Conservation (phyloP, 129 eudicot genomes). For the Ambrosia artemisiifolia region DNA sequence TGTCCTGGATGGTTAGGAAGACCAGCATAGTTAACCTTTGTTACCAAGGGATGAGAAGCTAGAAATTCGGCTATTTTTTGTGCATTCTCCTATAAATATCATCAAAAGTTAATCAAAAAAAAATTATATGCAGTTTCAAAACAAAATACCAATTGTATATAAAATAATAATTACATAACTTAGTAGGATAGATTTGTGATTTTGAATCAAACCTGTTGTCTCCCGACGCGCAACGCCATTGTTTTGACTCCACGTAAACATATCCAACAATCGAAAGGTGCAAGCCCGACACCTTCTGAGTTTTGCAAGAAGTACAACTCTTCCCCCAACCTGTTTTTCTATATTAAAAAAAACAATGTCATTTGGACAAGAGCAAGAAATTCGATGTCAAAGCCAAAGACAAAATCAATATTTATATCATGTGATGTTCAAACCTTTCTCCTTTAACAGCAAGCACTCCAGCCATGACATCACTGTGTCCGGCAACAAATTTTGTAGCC, state of each 20-base stretch:
- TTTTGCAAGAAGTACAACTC: constrained; percentile 86
- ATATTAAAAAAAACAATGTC: background rate
- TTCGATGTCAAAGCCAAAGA: too few species aligned
- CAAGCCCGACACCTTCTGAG: constrained; percentile 88
- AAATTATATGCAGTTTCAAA: too few species aligned
- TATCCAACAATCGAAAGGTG: constrained; percentile 98
- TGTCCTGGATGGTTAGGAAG: constrained; percentile 89
- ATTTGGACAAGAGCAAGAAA: too few species aligned
- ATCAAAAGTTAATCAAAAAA: constrained; percentile 12
- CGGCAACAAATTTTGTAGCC: constrained; percentile 92
- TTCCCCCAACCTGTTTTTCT: constrained; percentile 59
- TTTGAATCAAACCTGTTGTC: constrained; percentile 65
- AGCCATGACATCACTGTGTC: constrained; percentile 99
- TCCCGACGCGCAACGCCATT: constrained; percentile 92
- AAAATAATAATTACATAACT: background rate
- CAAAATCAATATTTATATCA: too few species aligned
- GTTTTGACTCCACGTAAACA: constrained; percentile 96
- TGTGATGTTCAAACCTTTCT: constrained; percentile 56
- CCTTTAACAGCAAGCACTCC: constrained; percentile 90
- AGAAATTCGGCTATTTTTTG: constrained; percentile 93
- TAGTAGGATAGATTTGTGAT: constrained; percentile 10
- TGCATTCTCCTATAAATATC: constrained; percentile 70
- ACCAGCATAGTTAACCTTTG: constrained; percentile 91
- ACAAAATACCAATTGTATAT: too few species aligned
- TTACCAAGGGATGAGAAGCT: constrained; percentile 75